These are phyloP conservation scores for Tulasnella sp. DNA, from an alignment of 768 basidiomycete species.

Conservation along the genomic window DNA sequence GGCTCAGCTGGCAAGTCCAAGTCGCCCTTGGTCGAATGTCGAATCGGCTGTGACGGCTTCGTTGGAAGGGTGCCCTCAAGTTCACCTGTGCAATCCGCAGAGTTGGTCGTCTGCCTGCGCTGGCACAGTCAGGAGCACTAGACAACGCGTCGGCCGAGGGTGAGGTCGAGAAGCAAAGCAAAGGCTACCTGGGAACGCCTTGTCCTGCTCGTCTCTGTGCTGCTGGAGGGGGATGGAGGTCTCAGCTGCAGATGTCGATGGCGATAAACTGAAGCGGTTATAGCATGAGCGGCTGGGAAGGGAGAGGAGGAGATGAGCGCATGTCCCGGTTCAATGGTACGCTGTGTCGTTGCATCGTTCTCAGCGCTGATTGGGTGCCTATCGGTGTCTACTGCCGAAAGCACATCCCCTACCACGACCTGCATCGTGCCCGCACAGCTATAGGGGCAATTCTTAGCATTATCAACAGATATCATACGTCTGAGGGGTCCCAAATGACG, in stretches of 20 bases:
- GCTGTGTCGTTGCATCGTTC: background rate
- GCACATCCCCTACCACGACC: conserved; percentile 10
- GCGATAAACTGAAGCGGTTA: background rate
- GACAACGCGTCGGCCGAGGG: conserved; percentile 5
- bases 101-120: background rate
- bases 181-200: background rate
- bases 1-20: conserved; percentile 4
- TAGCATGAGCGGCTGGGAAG: conserved; percentile 7
- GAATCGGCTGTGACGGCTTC: background rate
- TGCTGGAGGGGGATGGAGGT: background rate
- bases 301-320: conserved; percentile 4
- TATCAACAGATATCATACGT: conserved; percentile 2
- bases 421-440: conserved; percentile 19
- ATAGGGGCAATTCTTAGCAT: background rate
- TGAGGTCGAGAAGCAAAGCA: background rate
- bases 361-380: conserved; percentile 9
- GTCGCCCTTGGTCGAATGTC: background rate
- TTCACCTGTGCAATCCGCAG: background rate
- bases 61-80: background rate
- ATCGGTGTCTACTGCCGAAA: background rate
- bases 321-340: background rate
- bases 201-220: background rate
- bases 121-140: conserved; percentile 1
- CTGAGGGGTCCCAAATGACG: background rate
- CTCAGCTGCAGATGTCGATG: background rate